A percentile compares a stretch with the other conserved stretches of the same genome.
phyloP scores from a whole-genome alignment of 2,329 filamentous ascomycete genomes.

The Aspergillus tanneri region DNA sequence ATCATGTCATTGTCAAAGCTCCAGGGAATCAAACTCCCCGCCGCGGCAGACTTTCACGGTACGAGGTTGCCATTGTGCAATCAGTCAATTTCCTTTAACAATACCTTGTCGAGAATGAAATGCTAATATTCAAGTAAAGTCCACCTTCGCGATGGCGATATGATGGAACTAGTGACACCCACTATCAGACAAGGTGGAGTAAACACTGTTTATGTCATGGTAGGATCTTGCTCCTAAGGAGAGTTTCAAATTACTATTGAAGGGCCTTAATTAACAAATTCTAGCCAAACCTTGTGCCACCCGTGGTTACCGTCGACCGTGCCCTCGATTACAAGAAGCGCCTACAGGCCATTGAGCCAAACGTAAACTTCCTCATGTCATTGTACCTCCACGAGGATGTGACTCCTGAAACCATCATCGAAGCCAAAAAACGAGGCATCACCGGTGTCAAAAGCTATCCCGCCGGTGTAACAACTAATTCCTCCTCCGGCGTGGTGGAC shows the following conservation, averaged over 20 bases:
- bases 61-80: slow-evolving; percentile 10
- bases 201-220: slow-evolving; percentile 60
- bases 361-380: slow-evolving; percentile 71
- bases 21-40: slow-evolving; percentile 53
- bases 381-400: slow-evolving; percentile 65
- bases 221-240: slow-evolving; percentile 24
- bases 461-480: slow-evolving; percentile 59
- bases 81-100: background rate
- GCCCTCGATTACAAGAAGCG: slow-evolving; percentile 66
- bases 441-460: slow-evolving; percentile 57
- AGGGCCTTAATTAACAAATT: slow-evolving; percentile 21
- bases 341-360: slow-evolving; percentile 60
- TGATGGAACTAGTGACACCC: slow-evolving; percentile 58
- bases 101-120: background rate
- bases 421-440: slow-evolving; percentile 72
- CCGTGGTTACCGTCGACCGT: slow-evolving; percentile 60
- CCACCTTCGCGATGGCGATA: slow-evolving; percentile 66
- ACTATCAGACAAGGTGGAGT: slow-evolving; percentile 62
- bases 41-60: slow-evolving; percentile 65
- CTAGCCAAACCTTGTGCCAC: slow-evolving; percentile 65
- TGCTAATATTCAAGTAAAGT: slow-evolving; percentile 41
- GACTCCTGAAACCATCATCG: slow-evolving; percentile 67
- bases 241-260: background rate
- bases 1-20: slow-evolving; percentile 37
- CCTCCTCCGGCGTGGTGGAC: slow-evolving; percentile 49